phyloP scores from a whole-genome alignment of 768 basidiomycete species.

The Floccularia luteovirens region DNA sequence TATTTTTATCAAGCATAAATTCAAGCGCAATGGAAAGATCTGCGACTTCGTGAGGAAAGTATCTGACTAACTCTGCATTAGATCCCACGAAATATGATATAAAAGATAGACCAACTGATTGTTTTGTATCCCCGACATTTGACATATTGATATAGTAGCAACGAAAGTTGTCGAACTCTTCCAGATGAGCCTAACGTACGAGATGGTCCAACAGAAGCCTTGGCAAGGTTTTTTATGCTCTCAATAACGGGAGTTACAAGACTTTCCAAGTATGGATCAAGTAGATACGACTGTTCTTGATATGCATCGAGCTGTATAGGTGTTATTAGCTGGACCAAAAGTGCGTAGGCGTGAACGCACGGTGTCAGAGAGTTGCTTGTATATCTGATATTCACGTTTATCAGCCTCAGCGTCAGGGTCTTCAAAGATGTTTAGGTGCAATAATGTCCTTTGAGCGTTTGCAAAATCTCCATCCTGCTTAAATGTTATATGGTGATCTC shows the following conservation, averaged over 20 bases:
- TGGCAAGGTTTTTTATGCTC: conserved; percentile 48
- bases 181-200: conserved; percentile 18
- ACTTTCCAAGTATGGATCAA: conserved; percentile 82
- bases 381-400: conserved; percentile 28
- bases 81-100: conserved; percentile 2
- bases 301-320: conserved; percentile 69
- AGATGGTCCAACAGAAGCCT: conserved; percentile 24
- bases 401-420: conserved; percentile 36
- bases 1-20: conserved; percentile 45
- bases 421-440: conserved; percentile 35
- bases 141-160: conserved; percentile 70
- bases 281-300: conserved; percentile 87
- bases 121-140: conserved; percentile 90
- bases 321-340: background rate
- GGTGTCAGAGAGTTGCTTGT: conserved; percentile 37
- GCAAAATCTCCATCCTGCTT: conserved; percentile 57
- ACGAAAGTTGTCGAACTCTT: conserved; percentile 46
- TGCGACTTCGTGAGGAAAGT: conserved; percentile 87
- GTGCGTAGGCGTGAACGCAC: conserved; percentile 30
- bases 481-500: conserved; percentile 45
- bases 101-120: conserved; percentile 55
- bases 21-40: conserved; percentile 73
- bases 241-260: conserved; percentile 74
- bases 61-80: conserved; percentile 52
- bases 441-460: conserved; percentile 40